Base-by-base conservation (phyloP, 2,329 filamentous ascomycete species). In the Alternaria angustiovoidea region DNA sequence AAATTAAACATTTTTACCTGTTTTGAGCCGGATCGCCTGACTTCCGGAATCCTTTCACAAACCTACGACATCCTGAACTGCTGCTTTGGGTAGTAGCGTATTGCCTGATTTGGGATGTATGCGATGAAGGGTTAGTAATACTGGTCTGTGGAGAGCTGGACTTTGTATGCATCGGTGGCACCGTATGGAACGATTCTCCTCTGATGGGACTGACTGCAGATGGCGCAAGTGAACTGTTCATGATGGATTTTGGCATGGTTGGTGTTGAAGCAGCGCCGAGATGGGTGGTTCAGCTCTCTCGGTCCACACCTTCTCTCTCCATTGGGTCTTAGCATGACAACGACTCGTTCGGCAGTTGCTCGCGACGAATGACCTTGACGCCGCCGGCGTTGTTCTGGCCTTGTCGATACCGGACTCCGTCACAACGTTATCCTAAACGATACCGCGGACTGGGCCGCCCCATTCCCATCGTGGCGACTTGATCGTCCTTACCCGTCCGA, bases 1-100 rank as follows among this genome's bases (percentile, higher is more conserved):
- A 49, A 38, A 24, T 32, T 12, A 49, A 49, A 38, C 46, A 49
- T 26, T 36, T 49, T 36, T 49, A 36, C 32, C 46, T 49, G 46
- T 49, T 49, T 49, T 38, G 32, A 36, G 22, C 16, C 46, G 32
- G 46, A 18, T 49, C 32, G 46, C 34, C 46, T 49, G 36, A 26
- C 30, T 36, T 49, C 46, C 46, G 46, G 46, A 49, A 49, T 49
- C 32, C 46, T 49, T 36, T 36, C 2, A 36, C 14, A 34, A 49
- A 49, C 34, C 32, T 12, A 49, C 34, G 22, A 32, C 46, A 38
- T 49, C 32, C 46, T 49, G 14, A 30, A 49, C 22, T 49, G 20
- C 46, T 26, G 46, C 5, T 49, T 49, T 18, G 14, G 46, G 46
- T 18, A 49, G 34, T 34, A 16, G 20, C 20, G 46, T n/a, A 7